A percentile compares a stretch with the other conserved stretches of the same genome.
Evolutionary conservation across 345 rosid species (phyloP).

Genomic region (Zanthoxylum bungeanum): DNA sequence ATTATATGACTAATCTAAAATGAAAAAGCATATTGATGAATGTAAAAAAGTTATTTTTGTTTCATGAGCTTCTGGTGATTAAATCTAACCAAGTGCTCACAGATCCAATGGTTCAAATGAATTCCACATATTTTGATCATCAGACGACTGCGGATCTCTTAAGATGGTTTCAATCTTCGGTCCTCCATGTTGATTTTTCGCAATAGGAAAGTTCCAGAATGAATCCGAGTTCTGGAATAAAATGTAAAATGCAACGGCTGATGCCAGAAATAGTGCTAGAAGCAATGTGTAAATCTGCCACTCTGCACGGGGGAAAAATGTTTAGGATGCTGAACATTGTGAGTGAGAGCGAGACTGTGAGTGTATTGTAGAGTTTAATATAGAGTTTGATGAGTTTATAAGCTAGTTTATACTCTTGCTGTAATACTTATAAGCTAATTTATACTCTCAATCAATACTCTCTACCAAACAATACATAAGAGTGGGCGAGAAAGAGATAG

Average conservation of each 20-base stretch:
- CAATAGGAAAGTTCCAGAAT: slow-evolving; percentile 72
- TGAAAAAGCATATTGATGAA: neutral
- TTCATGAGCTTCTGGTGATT: neutral
- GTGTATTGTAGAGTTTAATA: no score
- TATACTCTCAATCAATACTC: no score
- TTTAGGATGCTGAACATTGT: neutral
- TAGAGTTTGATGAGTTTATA: no score
- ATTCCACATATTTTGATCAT: slow-evolving; percentile 58
- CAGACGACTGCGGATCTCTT: slow-evolving; percentile 56
- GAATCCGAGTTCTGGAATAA: slow-evolving; percentile 86
- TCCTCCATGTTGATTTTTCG: slow-evolving; percentile 47
- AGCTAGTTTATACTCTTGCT: no score
- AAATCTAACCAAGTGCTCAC: slow-evolving; percentile 25
- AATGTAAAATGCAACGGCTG: slow-evolving; percentile 66
- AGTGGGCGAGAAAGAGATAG: slow-evolving; percentile 15
- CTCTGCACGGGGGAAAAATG: slow-evolving; percentile 43
- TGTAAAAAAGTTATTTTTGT: no score
- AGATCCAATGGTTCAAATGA: slow-evolving; percentile 58
- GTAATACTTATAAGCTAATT: no score
- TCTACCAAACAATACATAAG: no score
- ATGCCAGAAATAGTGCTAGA: slow-evolving; percentile 75
- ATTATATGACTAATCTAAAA: neutral
- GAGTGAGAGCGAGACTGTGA: neutral
- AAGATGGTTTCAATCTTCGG: slow-evolving; percentile 50
- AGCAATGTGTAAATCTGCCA: slow-evolving; percentile 91